Conservation (phyloP, 768 basidiomycete species). For the Psilocybe tampanensis region DNA sequence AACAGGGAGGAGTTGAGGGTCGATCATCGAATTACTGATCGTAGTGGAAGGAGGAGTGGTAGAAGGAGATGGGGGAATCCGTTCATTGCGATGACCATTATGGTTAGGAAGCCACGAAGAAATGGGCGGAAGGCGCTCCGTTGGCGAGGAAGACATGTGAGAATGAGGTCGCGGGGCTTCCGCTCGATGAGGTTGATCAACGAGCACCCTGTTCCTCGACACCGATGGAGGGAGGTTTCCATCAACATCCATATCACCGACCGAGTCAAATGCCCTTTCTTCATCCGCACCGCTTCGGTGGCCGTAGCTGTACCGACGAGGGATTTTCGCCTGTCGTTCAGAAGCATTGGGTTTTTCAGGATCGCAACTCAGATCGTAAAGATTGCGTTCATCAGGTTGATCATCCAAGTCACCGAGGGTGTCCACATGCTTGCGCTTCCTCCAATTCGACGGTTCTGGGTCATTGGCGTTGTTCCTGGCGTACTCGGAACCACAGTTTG, state of each 20-base stretch:
- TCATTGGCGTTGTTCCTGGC: background rate
- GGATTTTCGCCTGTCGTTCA: constrained; percentile 10
- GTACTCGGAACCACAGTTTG: constrained; percentile 19
- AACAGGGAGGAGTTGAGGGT: constrained; percentile 25
- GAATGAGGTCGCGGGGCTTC: constrained; percentile 10
- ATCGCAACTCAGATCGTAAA: too few relatives aligned
- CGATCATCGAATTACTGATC: constrained; percentile 28
- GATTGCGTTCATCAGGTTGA: background rate
- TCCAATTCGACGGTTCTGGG: background rate
- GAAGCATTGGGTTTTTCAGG: background rate
- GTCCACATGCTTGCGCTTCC: constrained; percentile 20
- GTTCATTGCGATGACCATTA: constrained; percentile 7
- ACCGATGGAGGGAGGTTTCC: background rate
- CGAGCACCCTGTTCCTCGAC: background rate
- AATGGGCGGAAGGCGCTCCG: constrained; percentile 61
- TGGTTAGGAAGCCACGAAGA: constrained; percentile 63
- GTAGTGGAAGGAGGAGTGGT: background rate
- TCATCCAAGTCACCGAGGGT: background rate
- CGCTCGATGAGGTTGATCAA: background rate
- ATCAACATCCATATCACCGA: background rate
- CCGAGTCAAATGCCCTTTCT: background rate
- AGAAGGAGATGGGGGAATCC: background rate
- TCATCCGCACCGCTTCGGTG: too few relatives aligned
- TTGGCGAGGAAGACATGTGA: background rate
- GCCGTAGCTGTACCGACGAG: constrained; percentile 1